Evolutionary conservation across 2,329 filamentous ascomycete species (phyloP).

Genomic region (Hymenoscyphus occultus): DNA sequence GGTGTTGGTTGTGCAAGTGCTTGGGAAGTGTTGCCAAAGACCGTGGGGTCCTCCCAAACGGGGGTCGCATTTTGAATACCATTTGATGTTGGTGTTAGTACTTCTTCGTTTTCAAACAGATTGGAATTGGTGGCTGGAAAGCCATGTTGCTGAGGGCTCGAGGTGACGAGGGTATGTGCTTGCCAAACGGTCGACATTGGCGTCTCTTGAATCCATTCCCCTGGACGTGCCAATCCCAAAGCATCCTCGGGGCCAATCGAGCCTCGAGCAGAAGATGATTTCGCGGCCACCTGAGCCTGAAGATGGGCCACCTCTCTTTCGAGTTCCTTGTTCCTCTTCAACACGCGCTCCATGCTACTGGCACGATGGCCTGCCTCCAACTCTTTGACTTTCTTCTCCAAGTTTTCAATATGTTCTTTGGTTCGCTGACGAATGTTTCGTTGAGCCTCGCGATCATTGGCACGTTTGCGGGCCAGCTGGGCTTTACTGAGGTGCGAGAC

Average conservation of each 20-base stretch:
- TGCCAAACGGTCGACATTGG: constrained; percentile 14
- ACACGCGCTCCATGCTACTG: constrained; percentile 46
- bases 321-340: constrained; percentile 33
- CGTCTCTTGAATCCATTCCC: constrained; percentile 28
- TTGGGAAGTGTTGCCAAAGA: constrained; percentile 23
- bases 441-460: constrained; percentile 88
- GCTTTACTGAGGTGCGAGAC: constrained; percentile 85
- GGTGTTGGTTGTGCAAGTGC: constrained; percentile 23
- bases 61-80: constrained; percentile 20
- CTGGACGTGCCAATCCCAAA: constrained; percentile 27
- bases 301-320: constrained; percentile 33
- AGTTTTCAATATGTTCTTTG: constrained; percentile 68
- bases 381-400: constrained; percentile 35
- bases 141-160: constrained; percentile 14
- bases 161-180: constrained; percentile 19
- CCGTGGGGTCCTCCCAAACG: constrained; percentile 29
- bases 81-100: not conserved
- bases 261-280: constrained; percentile 5
- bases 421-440: constrained; percentile 83
- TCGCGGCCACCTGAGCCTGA: constrained; percentile 26
- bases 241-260: constrained; percentile 27
- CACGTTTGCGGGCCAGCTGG: constrained; percentile 83
- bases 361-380: constrained; percentile 28
- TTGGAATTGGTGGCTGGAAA: constrained; percentile 17
- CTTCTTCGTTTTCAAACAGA: not conserved